Conservation (phyloP, 2,329 filamentous ascomycete species). For the Paecilomyces formosus region DNA sequence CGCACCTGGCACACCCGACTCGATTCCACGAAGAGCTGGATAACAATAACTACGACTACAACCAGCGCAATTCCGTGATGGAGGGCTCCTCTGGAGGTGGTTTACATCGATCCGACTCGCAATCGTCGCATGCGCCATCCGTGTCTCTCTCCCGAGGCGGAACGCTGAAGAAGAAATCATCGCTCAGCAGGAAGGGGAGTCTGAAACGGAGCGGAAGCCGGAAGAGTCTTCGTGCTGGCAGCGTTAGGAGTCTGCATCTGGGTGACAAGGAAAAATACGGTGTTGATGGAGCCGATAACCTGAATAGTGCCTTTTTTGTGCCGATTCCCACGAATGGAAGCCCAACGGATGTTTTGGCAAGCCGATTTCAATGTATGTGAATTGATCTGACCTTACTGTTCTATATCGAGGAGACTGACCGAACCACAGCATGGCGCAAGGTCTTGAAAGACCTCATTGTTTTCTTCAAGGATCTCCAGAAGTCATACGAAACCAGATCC, state of each 20-base stretch:
- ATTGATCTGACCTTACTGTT: slow-evolving; percentile 1
- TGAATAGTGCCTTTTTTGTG: slow-evolving; percentile 78
- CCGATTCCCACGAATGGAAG: slow-evolving; percentile 82
- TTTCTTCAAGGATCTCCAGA: slow-evolving; percentile 88
- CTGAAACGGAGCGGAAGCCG: slow-evolving; percentile 73
- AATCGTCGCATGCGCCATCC: slow-evolving; percentile 35
- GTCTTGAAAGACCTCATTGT: slow-evolving; percentile 88
- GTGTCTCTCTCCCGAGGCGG: slow-evolving; percentile 47
- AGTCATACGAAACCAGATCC: slow-evolving; percentile 75
- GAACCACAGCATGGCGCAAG: slow-evolving; percentile 73
- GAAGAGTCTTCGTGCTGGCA: slow-evolving; percentile 75
- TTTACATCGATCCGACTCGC: slow-evolving; percentile 33
- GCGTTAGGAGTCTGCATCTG: slow-evolving; percentile 70
- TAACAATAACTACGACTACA: slow-evolving; percentile 16
- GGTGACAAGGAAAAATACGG: slow-evolving; percentile 52
- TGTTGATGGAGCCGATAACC: slow-evolving; percentile 48
- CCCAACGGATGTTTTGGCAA: slow-evolving; percentile 80
- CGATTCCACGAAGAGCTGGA: slow-evolving; percentile 35
- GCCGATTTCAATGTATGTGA: slow-evolving; percentile 75
- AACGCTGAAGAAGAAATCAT: slow-evolving; percentile 83
- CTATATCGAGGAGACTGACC: slow-evolving; percentile 7
- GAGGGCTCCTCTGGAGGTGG: slow-evolving; percentile 12
- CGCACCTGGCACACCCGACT: slow-evolving; percentile 25
- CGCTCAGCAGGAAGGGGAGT: slow-evolving; percentile 65
- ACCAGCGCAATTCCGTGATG: slow-evolving; percentile 29